Conservation (phyloP, 768 basidiomycete species). For the Suillus placidus region DNA sequence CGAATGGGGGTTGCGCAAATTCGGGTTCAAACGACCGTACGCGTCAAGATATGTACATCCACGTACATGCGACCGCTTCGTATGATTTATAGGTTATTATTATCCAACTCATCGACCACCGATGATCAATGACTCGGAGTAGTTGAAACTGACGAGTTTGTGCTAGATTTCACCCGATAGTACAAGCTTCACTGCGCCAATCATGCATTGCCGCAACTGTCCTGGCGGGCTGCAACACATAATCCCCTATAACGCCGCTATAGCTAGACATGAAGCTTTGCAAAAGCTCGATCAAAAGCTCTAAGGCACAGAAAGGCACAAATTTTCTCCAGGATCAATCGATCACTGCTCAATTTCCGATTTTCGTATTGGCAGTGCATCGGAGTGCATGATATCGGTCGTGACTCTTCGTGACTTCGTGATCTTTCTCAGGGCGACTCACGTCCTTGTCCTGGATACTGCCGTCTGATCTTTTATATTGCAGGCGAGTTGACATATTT, state of each 20-base stretch:
- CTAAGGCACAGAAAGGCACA: not conserved
- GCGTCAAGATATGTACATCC: not conserved
- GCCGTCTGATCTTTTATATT: not conserved
- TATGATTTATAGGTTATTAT: not conserved
- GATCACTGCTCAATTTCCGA: not conserved
- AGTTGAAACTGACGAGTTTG: not conserved
- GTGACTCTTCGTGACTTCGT: not conserved
- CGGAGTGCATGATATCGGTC: too few species aligned
- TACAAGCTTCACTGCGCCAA: not conserved
- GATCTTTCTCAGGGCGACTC: slow-evolving; percentile 2
- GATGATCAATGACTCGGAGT: too few species aligned
- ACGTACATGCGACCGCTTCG: not conserved
- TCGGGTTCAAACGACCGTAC: not conserved
- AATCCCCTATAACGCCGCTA: not conserved
- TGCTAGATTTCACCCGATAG: not conserved
- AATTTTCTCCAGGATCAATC: not conserved
- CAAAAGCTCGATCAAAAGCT: not conserved
- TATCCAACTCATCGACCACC: not conserved
- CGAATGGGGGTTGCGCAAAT: not conserved
- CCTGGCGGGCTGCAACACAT: not conserved
- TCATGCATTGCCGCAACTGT: not conserved
- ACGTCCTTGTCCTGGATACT: not conserved
- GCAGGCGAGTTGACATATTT: not conserved
- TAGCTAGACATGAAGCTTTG: not conserved
- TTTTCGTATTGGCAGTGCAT: not conserved